phyloP scores from a whole-genome alignment of 1,284 basidiomycete species.

The Flammula alnicola region DNA sequence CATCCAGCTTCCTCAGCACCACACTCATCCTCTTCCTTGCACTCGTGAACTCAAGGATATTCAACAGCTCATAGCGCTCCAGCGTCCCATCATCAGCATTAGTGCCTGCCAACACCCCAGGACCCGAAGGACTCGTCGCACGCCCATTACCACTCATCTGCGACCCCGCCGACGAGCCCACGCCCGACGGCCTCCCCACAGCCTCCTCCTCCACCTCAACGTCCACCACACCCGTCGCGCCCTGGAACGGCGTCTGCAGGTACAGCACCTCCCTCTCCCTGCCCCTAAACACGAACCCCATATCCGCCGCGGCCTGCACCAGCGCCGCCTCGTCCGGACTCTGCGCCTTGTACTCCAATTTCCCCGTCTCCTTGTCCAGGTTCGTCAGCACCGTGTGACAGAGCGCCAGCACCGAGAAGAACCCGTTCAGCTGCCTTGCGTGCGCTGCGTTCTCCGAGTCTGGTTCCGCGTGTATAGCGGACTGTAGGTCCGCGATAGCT shows the following conservation, averaged over 20 bases:
- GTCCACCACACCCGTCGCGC: slow-evolving; percentile 38
- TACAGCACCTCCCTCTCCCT: slow-evolving; percentile 81
- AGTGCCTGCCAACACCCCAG: slow-evolving; percentile 10
- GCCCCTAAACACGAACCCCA: slow-evolving; percentile 92
- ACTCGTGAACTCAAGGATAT: slow-evolving; percentile 96
- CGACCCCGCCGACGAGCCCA: slow-evolving; percentile 5
- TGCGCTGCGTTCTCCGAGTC: slow-evolving; percentile 64
- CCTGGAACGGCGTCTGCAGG: slow-evolving; percentile 83
- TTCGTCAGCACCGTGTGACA: slow-evolving; percentile 96
- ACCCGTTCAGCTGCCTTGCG: slow-evolving; percentile 80
- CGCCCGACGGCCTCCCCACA: slow-evolving; percentile 11
- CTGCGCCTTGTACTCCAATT: slow-evolving; percentile 94
- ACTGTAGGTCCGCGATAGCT: slow-evolving; percentile 43
- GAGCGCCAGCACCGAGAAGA: slow-evolving; percentile 92
- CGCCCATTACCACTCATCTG: neutral
- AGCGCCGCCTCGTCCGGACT: slow-evolving; percentile 97
- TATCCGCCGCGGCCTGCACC: slow-evolving; percentile 97
- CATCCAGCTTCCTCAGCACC: slow-evolving; percentile 78
- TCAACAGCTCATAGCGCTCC: slow-evolving; percentile 89
- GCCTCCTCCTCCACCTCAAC: slow-evolving; percentile 12
- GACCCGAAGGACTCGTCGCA: neutral
- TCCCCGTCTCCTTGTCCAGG: slow-evolving; percentile 69
- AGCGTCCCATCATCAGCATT: slow-evolving; percentile 29
- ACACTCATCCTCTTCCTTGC: slow-evolving; percentile 97
- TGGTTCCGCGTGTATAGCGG: slow-evolving; percentile 41